Evolutionary conservation across 176 grass and related monocot species (phyloP).

Genomic region (Sorghum bicolor): Sorghum_bicolor_NCBIv3 NC_012870.2:65880001-65880500

Average conservation of each 20-base stretch:
- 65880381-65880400: not conserved
- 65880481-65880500: too few species aligned
- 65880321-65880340: not conserved
- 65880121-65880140: not conserved
- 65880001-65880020: not conserved
- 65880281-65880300: not conserved
- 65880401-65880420: not conserved
- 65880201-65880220: too few species aligned
- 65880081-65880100: not conserved
- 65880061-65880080: not conserved
- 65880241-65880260: not conserved
- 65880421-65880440: not conserved
- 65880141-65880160: not conserved
- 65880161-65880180: not conserved
- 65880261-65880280: not conserved
- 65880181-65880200: too few species aligned
- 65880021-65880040: not conserved
- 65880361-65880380: not conserved
- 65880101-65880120: not conserved
- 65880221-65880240: too few species aligned
- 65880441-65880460: not conserved
- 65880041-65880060: not conserved
- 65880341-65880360: not conserved
- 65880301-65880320: not conserved
- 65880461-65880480: too few species aligned